Base-by-base conservation (phyloP, 169 alveolate genomes). In the Perkinsus olseni region DNA sequence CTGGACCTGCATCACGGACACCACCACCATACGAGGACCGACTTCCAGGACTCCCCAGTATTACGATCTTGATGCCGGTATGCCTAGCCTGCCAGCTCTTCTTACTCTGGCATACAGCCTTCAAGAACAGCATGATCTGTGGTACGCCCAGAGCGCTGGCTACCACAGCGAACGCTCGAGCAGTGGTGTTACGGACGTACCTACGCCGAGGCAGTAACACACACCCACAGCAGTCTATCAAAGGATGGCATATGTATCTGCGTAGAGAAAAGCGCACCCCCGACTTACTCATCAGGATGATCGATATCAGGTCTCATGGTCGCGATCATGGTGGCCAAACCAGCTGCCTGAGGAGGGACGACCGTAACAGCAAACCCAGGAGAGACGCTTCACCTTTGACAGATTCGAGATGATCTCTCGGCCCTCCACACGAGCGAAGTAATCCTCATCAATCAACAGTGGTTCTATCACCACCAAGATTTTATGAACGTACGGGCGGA, bases 231-330 rank as follows among this genome's bases (percentile, higher is more conserved):
- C n/a, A n/a, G n/a, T n/a, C n/a, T n/a, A n/a, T n/a, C n/a, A n/a
- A n/a, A n/a, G n/a, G n/a, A n/a, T n/a, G n/a, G n/a, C n/a, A n/a
- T n/a, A n/a, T n/a, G n/a, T n/a, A n/a, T n/a, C n/a, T n/a, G n/a
- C n/a, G n/a, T n/a, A n/a, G n/a, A n/a, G n/a, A n/a, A 28, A 62
- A 3, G 37, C 13, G 8, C 82, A 28, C 28, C 37, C 82, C 28
- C 13, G 34, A 62, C 82, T 24, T 62, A 98, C 96, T 99, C 99
- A 96, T 99, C 99, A n/a, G 99, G 99, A 94, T 99, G 99, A 95
- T 99, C 99, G 62, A 99, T 99, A 95, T 99, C 99, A 0, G 99
- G 99, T 74, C 99, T 96, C 99, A 99, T 98, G 39, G 99, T 99
- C n/a, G 99, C 99, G 91, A 99, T 99, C 99, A 99, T 99, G 13